Evolutionary conservation across 345 rosid genomes (phyloP).

Genomic region (Cardiospermum halicacabum): DNA sequence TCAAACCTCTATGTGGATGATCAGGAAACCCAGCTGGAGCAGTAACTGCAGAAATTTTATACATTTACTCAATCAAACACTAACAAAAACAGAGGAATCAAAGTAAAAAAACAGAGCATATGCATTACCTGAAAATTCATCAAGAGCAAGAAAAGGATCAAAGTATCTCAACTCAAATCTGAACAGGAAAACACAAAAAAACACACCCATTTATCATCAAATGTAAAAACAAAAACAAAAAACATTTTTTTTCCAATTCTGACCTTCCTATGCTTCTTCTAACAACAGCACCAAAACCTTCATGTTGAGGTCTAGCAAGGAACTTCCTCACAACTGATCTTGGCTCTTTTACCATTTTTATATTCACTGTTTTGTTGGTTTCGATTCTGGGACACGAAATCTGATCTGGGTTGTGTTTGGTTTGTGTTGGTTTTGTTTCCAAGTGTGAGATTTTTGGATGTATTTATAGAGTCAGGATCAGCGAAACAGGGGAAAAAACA

Average conservation of each 20-base stretch:
- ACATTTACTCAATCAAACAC: slow-evolving; percentile 10
- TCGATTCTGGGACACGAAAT: background rate
- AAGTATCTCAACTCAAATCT: slow-evolving; percentile 87
- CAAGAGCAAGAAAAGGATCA: slow-evolving; percentile 79
- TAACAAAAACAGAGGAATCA: background rate
- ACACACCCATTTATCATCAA: slow-evolving; percentile 15
- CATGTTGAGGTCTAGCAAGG: slow-evolving; percentile 83
- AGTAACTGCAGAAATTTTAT: slow-evolving; percentile 45
- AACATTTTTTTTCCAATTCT: background rate
- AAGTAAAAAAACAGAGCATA: background rate
- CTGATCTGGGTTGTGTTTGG: background rate
- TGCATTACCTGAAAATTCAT: slow-evolving; percentile 74
- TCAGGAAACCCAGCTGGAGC: slow-evolving; percentile 93
- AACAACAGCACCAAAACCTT: slow-evolving; percentile 84
- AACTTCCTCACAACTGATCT: slow-evolving; percentile 64
- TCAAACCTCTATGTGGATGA: slow-evolving; percentile 92
- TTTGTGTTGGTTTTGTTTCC: background rate
- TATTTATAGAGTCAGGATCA: slow-evolving; percentile 13
- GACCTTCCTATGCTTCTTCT: slow-evolving; percentile 96
- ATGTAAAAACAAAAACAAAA: background rate
- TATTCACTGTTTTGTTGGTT: slow-evolving; percentile 26
- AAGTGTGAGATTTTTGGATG: slow-evolving; percentile 2
- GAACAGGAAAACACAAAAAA: slow-evolving; percentile 12
- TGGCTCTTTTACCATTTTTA: slow-evolving; percentile 30
- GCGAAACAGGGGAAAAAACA: background rate